Conservation (phyloP, 176 grass and related monocot species). For the Oryza australiensis region DNA sequence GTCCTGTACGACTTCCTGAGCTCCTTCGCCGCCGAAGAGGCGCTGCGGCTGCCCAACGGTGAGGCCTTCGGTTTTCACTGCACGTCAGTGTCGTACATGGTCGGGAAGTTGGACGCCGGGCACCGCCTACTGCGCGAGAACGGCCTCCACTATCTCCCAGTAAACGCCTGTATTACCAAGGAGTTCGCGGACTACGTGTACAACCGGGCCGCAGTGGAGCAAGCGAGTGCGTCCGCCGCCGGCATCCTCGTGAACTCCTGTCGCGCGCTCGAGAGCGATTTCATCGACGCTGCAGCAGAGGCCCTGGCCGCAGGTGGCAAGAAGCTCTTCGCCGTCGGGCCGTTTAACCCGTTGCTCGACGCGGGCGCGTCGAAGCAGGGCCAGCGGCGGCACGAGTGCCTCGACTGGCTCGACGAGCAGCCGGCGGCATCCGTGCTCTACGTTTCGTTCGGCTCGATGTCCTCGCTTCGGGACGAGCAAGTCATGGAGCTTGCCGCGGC, state of each 20-base stretch:
- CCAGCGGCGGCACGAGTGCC: constrained; percentile 28
- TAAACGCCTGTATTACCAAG: not conserved
- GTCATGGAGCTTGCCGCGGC: constrained; percentile 50
- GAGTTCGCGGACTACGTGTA: constrained; percentile 19
- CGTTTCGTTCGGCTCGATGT: constrained; percentile 64
- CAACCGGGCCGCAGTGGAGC: not conserved
- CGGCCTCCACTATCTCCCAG: not conserved
- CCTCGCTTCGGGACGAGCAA: constrained; percentile 42
- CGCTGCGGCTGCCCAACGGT: constrained; percentile 24
- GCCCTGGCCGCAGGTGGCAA: constrained; percentile 28
- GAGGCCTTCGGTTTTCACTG: constrained; percentile 35
- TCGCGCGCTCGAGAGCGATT: constrained; percentile 34
- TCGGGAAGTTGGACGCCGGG: not conserved
- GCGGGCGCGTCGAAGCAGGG: not conserved
- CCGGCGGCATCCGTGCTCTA: constrained; percentile 57
- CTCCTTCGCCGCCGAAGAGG: constrained; percentile 40
- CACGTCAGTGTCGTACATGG: not conserved
- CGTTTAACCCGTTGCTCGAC: constrained; percentile 44
- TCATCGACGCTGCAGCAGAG: constrained; percentile 41
- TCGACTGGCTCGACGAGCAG: constrained; percentile 63
- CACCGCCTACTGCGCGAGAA: constrained; percentile 5
- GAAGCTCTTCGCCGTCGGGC: constrained; percentile 66
- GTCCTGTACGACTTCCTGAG: constrained; percentile 46
- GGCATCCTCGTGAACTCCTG: constrained; percentile 40
- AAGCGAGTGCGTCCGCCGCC: not conserved